Percentiles rank a stretch among this genome's conserved stretches.
These are phyloP conservation scores for Hypoxylon sp. DNA, from an alignment of 2,329 filamentous ascomycete genomes.

Conservation along the genomic window DNA sequence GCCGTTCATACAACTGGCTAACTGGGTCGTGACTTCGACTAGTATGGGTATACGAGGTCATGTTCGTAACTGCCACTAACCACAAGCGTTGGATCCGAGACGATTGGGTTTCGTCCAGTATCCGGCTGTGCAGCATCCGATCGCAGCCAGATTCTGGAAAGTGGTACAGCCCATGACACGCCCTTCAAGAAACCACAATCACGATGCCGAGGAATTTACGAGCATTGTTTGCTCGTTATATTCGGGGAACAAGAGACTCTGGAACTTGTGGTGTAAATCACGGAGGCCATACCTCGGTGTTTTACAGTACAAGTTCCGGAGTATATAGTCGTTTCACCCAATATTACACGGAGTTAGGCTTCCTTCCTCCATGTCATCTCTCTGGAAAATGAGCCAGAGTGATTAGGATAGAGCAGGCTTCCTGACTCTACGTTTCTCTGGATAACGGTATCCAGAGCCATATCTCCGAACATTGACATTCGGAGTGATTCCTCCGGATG, in stretches of 20 bases:
- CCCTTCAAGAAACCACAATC: slow-evolving; percentile 21
- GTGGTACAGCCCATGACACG: slow-evolving; percentile 16
- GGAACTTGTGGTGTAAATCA: slow-evolving; percentile 22
- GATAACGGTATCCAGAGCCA: slow-evolving; percentile 14
- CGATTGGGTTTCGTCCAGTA: slow-evolving; percentile 18
- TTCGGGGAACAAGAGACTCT: slow-evolving; percentile 23
- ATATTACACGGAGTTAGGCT: slow-evolving; percentile 20
- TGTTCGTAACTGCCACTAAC: slow-evolving; percentile 23
- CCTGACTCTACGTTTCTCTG: slow-evolving; percentile 21
- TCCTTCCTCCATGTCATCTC: slow-evolving; percentile 16
- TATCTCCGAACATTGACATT: slow-evolving; percentile 16
- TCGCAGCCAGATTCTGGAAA: slow-evolving; percentile 20
- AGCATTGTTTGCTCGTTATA: slow-evolving; percentile 24
- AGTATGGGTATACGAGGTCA: slow-evolving; percentile 21
- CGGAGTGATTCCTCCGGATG: slow-evolving; percentile 20
- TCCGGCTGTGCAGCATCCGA: slow-evolving; percentile 14
- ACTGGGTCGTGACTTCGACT: slow-evolving; percentile 25
- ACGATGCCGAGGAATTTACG: slow-evolving; percentile 23
- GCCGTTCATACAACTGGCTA: slow-evolving; percentile 10
- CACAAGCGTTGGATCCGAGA: slow-evolving; percentile 19
- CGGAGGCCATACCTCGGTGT: slow-evolving; percentile 30
- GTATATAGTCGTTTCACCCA: slow-evolving; percentile 14
- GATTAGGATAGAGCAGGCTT: slow-evolving; percentile 12
- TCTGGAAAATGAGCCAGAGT: slow-evolving; percentile 11
- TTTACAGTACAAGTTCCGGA: slow-evolving; percentile 23